These are phyloP conservation scores for Mimosa pudica DNA, from an alignment of 306 rosid genomes.

Conservation along the genomic window DNA sequence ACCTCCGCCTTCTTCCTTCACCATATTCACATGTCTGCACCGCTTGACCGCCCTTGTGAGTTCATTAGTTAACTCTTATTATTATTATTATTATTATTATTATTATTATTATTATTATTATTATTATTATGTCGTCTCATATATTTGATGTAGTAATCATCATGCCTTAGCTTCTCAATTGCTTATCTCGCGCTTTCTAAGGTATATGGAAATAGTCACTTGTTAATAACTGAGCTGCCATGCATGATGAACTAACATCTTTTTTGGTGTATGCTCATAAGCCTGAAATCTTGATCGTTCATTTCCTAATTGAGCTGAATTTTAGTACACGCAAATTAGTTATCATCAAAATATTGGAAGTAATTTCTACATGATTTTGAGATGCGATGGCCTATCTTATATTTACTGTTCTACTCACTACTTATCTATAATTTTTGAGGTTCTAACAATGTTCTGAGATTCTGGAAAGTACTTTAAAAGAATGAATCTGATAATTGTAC, in stretches of 20 bases:
- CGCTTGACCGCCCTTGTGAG: conserved; percentile 66
- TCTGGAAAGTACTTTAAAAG: background rate
- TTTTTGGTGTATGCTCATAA: background rate
- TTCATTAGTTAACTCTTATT: background rate
- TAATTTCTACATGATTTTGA: background rate
- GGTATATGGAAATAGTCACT: conserved; percentile 13
- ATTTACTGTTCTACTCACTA: background rate
- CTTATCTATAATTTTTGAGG: background rate
- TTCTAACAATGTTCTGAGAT: background rate
- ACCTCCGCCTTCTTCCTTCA: background rate
- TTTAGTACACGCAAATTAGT: background rate
- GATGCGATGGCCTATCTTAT: conserved; percentile 4
- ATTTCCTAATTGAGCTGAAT: conserved; percentile 8
- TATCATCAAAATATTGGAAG: background rate
- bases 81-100: no score
- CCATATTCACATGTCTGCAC: conserved; percentile 54
- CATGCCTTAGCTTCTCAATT: conserved; percentile 5
- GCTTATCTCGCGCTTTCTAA: background rate
- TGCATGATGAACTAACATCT: no score
- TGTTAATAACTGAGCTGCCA: no score
- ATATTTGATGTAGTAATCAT: background rate
- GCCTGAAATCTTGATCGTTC: background rate
- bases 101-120: no score
- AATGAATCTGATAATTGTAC: background rate
- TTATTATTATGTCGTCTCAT: background rate